Evolutionary conservation across 495 filamentous ascomycete species (phyloP).

Genomic region (Lophiostoma macrostomum): DNA sequence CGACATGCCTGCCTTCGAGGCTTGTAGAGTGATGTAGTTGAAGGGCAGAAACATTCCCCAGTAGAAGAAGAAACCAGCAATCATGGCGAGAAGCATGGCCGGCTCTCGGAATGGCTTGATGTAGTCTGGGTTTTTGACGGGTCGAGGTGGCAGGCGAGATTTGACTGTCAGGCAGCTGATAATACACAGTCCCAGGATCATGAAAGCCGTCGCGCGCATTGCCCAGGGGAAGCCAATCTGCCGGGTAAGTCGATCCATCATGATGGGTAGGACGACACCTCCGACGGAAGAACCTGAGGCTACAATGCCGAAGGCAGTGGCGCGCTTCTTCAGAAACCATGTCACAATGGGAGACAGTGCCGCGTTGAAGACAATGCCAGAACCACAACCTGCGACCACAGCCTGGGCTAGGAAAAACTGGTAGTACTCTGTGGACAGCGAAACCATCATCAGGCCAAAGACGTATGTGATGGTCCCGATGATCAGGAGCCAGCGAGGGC

Average conservation of each 20-base stretch:
- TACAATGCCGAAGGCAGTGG: conserved; percentile 13
- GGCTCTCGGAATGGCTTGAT: conserved; percentile 12
- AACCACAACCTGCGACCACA: conserved; percentile 23
- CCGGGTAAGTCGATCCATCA: conserved; percentile 42
- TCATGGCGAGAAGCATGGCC: background rate
- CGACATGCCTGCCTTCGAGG: conserved; percentile 1
- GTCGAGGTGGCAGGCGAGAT: conserved; percentile 21
- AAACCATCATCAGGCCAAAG: conserved; percentile 41
- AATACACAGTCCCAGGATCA: conserved; percentile 41
- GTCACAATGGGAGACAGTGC: conserved; percentile 5
- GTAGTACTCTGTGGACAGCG: conserved; percentile 46
- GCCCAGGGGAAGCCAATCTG: conserved; percentile 50
- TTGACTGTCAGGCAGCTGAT: conserved; percentile 18
- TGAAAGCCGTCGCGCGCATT: conserved; percentile 50
- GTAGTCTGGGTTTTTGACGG: background rate
- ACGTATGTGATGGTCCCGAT: conserved; percentile 35
- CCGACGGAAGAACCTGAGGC: conserved; percentile 26
- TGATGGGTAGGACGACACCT: conserved; percentile 37
- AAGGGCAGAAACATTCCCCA: conserved; percentile 10
- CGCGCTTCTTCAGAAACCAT: conserved; percentile 9
- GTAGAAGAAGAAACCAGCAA: conserved; percentile 3
- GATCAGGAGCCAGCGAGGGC: background rate
- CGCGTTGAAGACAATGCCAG: conserved; percentile 7
- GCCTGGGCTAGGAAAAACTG: conserved; percentile 48
- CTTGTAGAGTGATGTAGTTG: conserved; percentile 9